phyloP scores from a whole-genome alignment of 1,284 basidiomycete genomes.

The Sanguinoderma infundibulare region DNA sequence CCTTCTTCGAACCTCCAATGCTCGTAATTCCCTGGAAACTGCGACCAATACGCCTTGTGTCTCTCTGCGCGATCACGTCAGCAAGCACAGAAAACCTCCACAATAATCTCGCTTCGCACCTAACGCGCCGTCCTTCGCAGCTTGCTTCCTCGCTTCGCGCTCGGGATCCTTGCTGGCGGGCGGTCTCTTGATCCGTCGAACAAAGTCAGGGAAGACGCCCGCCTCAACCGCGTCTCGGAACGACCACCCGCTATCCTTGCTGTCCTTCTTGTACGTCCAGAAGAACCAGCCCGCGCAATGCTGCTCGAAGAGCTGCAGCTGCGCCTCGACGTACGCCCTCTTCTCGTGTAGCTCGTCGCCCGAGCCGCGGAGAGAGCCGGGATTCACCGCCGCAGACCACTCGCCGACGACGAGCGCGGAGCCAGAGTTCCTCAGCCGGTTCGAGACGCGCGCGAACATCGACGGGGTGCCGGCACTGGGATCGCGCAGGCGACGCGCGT shows the following conservation, averaged over 20 bases:
- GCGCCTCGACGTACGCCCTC: conserved; percentile 62
- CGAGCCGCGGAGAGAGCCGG: conserved; percentile 56
- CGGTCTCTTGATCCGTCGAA: conserved; percentile 39
- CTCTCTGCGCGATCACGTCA: conserved; percentile 35
- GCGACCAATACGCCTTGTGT: conserved; percentile 65
- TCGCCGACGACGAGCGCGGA: conserved; percentile 81
- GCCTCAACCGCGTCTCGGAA: conserved; percentile 70
- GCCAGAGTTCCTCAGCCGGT: conserved; percentile 49
- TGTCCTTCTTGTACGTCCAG: conserved; percentile 88
- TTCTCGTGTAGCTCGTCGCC: conserved; percentile 49
- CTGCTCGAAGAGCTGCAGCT: conserved; percentile 72
- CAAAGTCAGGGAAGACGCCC: conserved; percentile 50
- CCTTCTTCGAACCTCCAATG: conserved; percentile 72
- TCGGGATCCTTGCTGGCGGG: conserved; percentile 20
- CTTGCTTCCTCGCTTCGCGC: conserved; percentile 39
- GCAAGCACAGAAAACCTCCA: conserved; percentile 1
- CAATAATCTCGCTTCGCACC: conserved; percentile 36
- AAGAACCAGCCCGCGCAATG: conserved; percentile 82
- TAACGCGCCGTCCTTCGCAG: conserved; percentile 42
- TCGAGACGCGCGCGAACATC: conserved; percentile 47
- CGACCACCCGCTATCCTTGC: conserved; percentile 80
- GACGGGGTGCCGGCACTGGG: conserved; percentile 44
- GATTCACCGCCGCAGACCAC: conserved; percentile 83
- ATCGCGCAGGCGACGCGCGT: conserved; percentile 52
- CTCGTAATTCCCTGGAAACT: conserved; percentile 56